Evolutionary conservation across 106 monocot species (phyloP).

Genomic region (Dendrobium chrysotoxum): DNA sequence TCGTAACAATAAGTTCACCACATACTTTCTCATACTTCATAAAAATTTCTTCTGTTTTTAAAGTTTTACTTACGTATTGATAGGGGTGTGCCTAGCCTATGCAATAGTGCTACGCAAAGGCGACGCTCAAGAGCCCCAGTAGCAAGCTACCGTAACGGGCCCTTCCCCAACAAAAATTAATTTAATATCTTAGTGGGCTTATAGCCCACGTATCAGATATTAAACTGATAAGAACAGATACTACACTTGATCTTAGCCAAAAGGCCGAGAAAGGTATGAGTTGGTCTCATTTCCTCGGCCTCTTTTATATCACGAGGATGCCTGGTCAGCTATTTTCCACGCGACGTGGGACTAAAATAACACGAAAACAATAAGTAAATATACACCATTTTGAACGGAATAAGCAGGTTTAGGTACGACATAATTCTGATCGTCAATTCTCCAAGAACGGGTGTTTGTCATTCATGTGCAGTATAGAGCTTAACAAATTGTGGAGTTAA

Average conservation of each 20-base stretch:
- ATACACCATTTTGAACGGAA: too few relatives aligned
- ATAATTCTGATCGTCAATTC: too few relatives aligned
- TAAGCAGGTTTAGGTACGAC: too few relatives aligned
- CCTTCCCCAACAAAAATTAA: background rate
- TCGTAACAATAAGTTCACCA: too few relatives aligned
- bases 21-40: too few relatives aligned
- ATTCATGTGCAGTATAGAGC: too few relatives aligned
- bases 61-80: too few relatives aligned
- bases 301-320: background rate
- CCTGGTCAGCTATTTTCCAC: background rate
- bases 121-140: conserved; percentile 3
- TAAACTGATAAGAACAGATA: conserved; percentile 54
- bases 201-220: conserved; percentile 11
- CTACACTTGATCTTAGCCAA: conserved; percentile 95
- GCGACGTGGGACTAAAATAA: background rate
- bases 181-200: too few relatives aligned
- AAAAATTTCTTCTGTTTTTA: too few relatives aligned
- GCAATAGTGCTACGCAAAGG: conserved; percentile 11
- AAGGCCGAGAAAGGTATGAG: conserved; percentile 89
- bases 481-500: too few relatives aligned
- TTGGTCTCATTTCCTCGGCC: background rate
- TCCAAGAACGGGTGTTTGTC: too few relatives aligned
- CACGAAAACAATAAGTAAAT: too few relatives aligned
- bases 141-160: conserved; percentile 7
- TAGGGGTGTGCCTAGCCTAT: conserved; percentile 8